Evolutionary conservation across 169 alveolate genomes (phyloP), one percentile per base, ranked within the genome.

Genomic region (Theileria orientalis): DNA sequence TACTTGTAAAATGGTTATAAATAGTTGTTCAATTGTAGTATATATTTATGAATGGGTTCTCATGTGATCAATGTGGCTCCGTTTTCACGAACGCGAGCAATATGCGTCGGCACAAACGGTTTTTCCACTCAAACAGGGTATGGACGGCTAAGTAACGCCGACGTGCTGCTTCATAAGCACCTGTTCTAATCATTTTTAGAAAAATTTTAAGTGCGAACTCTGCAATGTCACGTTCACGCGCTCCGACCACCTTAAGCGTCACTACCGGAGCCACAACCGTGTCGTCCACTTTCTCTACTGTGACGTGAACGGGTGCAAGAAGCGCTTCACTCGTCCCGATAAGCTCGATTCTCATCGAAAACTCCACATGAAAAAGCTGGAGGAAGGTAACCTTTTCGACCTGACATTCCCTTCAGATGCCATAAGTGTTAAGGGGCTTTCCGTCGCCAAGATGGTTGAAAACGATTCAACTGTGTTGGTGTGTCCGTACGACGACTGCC

Each of bases 171-270:
- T n/a, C n/a, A n/a, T n/a, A n/a, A n/a, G n/a, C n/a, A 16, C 74
- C 30, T 23, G 1, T 21, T 49, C 51, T 49, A 68, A 13, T 6
- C 7, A 44, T 51, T 27, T 25, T 25, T 8, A 23, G 13, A 1
- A 29, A n/a, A n/a, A 21, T 8, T 21, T 11, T 16, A 25, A 9
- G 6, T 88, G 93, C 66, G 69, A 74, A 14, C 29, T 47, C 16
- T 88, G 93, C 59, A 57, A 37, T 32, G 64, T 69, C 32, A n/a
- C 69, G 7, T 88, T 76, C 61, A 52, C 83, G 30, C 64, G 93
- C 16, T 80, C 90, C 21, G 93, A 88, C 59, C 91, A 84, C 63
- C 83, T 88, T 30, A 77, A 82, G 61, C 69, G 90, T 14, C 93
- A 88, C 76, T 32, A 52, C 27, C 51, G 32, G 32, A 29, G 87